Percentiles rank a stretch among this genome's conserved stretches.
These are phyloP conservation scores for Rachicladosporium sp. DNA, from an alignment of 2,329 filamentous ascomycete genomes.

Conservation along the genomic window DNA sequence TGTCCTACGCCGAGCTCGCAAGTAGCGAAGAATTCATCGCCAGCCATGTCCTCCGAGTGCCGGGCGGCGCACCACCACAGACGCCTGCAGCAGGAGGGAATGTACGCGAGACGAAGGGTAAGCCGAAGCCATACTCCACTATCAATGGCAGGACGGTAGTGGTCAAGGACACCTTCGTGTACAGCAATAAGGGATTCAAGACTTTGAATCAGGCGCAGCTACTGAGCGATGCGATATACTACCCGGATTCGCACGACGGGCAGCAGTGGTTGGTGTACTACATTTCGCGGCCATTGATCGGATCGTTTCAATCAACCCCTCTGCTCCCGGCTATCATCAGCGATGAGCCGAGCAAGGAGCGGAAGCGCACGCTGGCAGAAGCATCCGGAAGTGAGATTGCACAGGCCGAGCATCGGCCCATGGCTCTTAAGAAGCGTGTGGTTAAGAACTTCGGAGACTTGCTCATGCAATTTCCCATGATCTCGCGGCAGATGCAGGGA, in stretches of 20 bases:
- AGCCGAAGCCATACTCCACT: constrained; percentile 88
- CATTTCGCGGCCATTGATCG: constrained; percentile 79
- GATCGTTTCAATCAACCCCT: constrained; percentile 64
- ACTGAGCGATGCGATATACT: constrained; percentile 73
- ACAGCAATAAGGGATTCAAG: constrained; percentile 99
- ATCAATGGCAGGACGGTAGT: constrained; percentile 87
- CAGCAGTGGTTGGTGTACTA: constrained; percentile 96
- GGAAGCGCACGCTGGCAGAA: constrained; percentile 18
- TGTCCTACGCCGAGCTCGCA: constrained; percentile 65
- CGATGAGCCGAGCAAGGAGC: constrained; percentile 21
- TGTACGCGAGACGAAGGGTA: constrained; percentile 75
- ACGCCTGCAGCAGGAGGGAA: constrained; percentile 32
- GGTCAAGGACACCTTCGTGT: constrained; percentile 83
- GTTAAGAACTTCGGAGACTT: constrained; percentile 85
- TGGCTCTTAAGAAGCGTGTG: constrained; percentile 64
- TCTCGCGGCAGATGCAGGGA: constrained; percentile 88
- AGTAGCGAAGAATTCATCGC: constrained; percentile 87
- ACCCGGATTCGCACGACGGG: constrained; percentile 75
- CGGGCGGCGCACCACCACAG: constrained; percentile 32
- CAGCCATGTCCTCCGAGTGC: constrained; percentile 89
- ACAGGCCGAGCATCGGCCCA: no score
- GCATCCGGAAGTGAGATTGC: constrained; percentile 8
- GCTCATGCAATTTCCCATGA: constrained; percentile 84
- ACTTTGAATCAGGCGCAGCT: constrained; percentile 79
- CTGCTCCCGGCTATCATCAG: constrained; percentile 51